A percentile compares a stretch with the other conserved stretches of the same genome.
Conservation (phyloP, 495 filamentous ascomycete genomes). For the Aspergillus baeticus region DNA sequence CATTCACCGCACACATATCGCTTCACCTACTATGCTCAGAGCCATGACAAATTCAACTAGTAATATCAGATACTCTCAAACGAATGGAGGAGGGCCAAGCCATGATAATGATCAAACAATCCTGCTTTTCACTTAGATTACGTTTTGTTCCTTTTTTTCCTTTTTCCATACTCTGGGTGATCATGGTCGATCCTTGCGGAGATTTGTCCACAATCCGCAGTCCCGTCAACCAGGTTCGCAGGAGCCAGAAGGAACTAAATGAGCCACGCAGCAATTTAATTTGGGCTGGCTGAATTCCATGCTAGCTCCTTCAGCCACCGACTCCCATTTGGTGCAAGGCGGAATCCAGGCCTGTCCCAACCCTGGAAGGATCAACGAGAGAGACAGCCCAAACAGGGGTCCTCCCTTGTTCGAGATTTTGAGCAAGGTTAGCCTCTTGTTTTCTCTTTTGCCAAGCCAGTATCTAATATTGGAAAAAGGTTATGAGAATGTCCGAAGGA, state of each 20-base stretch:
- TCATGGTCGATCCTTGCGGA: conserved; percentile 22
- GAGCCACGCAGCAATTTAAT: neutral
- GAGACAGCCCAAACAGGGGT: neutral
- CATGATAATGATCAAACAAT: neutral
- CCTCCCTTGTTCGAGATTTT: conserved; percentile 1
- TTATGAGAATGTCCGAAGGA: neutral
- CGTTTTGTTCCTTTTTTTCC: conserved; percentile 2
- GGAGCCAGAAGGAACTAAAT: neutral
- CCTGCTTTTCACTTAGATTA: conserved; percentile 3
- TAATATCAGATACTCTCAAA: neutral
- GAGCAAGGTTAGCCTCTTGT: neutral
- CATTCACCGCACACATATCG: neutral
- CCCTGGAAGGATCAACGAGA: neutral
- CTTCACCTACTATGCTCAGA: neutral
- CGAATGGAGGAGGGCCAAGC: neutral
- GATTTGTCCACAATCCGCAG: conserved; percentile 20
- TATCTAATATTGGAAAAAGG: neutral
- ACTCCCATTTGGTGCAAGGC: neutral
- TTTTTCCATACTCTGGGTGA: conserved; percentile 6
- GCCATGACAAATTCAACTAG: neutral
- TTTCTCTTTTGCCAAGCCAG: neutral
- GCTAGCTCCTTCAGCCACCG: conserved; percentile 13
- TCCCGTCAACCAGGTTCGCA: conserved; percentile 24
- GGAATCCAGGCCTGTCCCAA: neutral
- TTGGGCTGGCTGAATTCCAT: conserved; percentile 1